Evolutionary conservation across 2,329 filamentous ascomycete species (phyloP).

Genomic region (Hypomyces perniciosus): DNA sequence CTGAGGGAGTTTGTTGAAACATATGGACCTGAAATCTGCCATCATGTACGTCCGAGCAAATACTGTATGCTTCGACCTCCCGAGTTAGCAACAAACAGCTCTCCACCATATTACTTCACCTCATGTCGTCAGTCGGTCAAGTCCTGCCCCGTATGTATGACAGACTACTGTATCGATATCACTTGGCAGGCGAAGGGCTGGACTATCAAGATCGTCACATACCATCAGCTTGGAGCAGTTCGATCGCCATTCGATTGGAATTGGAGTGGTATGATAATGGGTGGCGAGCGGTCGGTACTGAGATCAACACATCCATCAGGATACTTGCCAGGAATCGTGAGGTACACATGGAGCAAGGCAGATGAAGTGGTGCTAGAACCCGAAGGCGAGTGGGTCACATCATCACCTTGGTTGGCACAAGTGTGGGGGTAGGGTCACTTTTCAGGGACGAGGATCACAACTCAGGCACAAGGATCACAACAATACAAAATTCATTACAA

Average conservation of each 20-base stretch:
- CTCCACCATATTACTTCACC: neutral
- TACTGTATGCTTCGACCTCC: neutral
- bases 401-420: neutral
- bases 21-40: neutral
- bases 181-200: slow-evolving; percentile 3
- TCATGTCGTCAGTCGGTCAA: neutral
- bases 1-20: neutral
- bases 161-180: slow-evolving; percentile 10
- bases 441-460: too few relatives aligned
- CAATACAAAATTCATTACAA: neutral
- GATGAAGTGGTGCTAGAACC: slow-evolving; percentile 1
- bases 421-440: neutral
- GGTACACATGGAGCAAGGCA: slow-evolving; percentile 6
- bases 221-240: slow-evolving; percentile 11
- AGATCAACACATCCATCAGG: neutral
- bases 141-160: slow-evolving; percentile 12
- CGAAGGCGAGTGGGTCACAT: slow-evolving; percentile 2
- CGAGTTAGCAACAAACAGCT: neutral
- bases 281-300: neutral
- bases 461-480: neutral
- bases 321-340: slow-evolving; percentile 1
- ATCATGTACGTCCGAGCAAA: neutral
- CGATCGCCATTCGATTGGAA: slow-evolving; percentile 10
- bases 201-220: slow-evolving; percentile 10
- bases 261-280: slow-evolving; percentile 5